Evolutionary conservation across 2,329 filamentous ascomycete species (phyloP).

Genomic region (Whalleya microplaca): DNA sequence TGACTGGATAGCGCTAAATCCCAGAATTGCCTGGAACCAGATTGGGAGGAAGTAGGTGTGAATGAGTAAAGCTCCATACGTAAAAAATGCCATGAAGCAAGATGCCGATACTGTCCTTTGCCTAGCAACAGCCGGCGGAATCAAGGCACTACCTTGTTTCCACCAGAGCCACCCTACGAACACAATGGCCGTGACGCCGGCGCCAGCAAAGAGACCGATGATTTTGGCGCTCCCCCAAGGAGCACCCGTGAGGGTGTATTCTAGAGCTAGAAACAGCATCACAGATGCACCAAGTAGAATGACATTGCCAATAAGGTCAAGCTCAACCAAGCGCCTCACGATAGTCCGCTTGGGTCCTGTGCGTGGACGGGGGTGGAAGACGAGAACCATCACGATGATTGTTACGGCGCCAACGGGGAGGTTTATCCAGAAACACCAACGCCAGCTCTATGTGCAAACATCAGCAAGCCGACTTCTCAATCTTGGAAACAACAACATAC

Average conservation of each 20-base stretch:
- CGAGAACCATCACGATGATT: constrained; percentile 34
- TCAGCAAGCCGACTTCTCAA: constrained; percentile 7
- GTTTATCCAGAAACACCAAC: constrained; percentile 49
- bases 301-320: constrained; percentile 45
- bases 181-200: constrained; percentile 26
- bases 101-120: constrained; percentile 47
- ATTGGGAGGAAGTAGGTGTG: constrained; percentile 51
- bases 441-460: constrained; percentile 38
- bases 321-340: constrained; percentile 32
- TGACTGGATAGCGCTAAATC: constrained; percentile 32
- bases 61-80: constrained; percentile 47
- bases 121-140: constrained; percentile 48
- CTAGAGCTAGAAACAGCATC: constrained; percentile 52
- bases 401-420: constrained; percentile 44
- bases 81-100: constrained; percentile 44
- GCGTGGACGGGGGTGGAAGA: constrained; percentile 32
- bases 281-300: constrained; percentile 49
- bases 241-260: constrained; percentile 49
- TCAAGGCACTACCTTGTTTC: constrained; percentile 45
- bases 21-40: constrained; percentile 42
- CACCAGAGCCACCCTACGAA: constrained; percentile 44
- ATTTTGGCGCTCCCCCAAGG: constrained; percentile 48
- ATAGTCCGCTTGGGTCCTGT: constrained; percentile 19
- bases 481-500: constrained; percentile 26
- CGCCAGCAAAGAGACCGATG: constrained; percentile 42